Evolutionary conservation across 495 filamentous ascomycete genomes (phyloP).

Genomic region (Glarea lozoyensis): DNA sequence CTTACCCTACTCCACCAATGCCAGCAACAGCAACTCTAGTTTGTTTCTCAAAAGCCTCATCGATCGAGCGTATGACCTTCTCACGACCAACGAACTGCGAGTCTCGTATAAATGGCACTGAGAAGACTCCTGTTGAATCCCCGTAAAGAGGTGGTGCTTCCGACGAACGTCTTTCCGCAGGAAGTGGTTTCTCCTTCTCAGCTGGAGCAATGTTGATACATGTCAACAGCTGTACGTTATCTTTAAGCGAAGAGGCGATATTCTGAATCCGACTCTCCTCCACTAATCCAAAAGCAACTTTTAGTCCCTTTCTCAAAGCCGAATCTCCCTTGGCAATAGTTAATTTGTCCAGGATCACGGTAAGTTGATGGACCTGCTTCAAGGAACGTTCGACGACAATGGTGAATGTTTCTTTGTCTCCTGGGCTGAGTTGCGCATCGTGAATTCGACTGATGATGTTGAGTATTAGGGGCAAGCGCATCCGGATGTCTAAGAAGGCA

Average conservation of each 20-base stretch:
- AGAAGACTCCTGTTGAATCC: slow-evolving; percentile 2
- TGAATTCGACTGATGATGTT: slow-evolving; percentile 1
- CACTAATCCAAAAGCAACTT: neutral
- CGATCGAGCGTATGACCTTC: slow-evolving; percentile 16
- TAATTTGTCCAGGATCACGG: neutral
- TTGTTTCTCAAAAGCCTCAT: slow-evolving; percentile 8
- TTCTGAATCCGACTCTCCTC: slow-evolving; percentile 1
- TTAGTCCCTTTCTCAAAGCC: neutral
- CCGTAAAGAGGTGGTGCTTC: slow-evolving; percentile 1
- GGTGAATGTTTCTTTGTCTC: neutral
- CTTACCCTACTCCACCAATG: slow-evolving; percentile 13
- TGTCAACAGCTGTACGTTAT: slow-evolving; percentile 1
- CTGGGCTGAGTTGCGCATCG: neutral
- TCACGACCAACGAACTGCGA: slow-evolving; percentile 21
- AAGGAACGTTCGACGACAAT: slow-evolving; percentile 1
- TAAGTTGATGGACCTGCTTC: slow-evolving; percentile 1
- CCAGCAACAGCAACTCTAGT: slow-evolving; percentile 8
- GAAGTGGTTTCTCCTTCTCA: neutral
- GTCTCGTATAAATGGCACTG: slow-evolving; percentile 24
- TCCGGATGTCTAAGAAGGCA: neutral
- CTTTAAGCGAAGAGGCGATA: neutral
- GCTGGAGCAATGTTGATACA: neutral
- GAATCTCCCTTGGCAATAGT: neutral
- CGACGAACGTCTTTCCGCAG: neutral
- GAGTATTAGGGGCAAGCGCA: slow-evolving; percentile 2